phyloP scores from a whole-genome alignment of 2,329 filamentous ascomycete species.

The Plenodomus lindquistii region DNA sequence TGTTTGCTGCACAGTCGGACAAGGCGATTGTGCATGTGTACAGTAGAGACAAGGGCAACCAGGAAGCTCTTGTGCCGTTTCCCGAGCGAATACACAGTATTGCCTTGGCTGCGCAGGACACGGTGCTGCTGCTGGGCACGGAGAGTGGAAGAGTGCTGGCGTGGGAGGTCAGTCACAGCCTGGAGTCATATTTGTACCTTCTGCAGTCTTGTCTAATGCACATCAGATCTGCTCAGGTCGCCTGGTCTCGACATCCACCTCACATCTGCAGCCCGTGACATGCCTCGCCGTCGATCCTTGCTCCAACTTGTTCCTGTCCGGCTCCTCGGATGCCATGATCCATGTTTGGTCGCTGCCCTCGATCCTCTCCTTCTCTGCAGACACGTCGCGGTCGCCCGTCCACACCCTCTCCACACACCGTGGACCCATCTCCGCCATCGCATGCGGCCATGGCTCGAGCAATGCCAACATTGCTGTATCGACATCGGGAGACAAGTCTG shows the following conservation, averaged over 20 bases:
- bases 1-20: constrained; percentile 89
- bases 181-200: neutral
- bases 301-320: constrained; percentile 74
- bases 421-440: constrained; percentile 68
- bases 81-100: constrained; percentile 83
- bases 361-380: constrained; percentile 66
- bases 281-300: constrained; percentile 72
- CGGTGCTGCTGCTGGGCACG: constrained; percentile 77
- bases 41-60: constrained; percentile 77
- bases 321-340: constrained; percentile 83
- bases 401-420: constrained; percentile 78
- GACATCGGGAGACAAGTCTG: constrained; percentile 81
- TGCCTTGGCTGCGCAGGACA: constrained; percentile 67
- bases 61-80: constrained; percentile 87
- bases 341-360: constrained; percentile 86
- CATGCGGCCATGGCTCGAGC: constrained; percentile 67
- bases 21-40: constrained; percentile 96
- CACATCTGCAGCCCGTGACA: constrained; percentile 80
- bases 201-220: constrained; percentile 10
- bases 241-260: constrained; percentile 73
- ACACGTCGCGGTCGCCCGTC: constrained; percentile 66
- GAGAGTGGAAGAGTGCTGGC: constrained; percentile 82
- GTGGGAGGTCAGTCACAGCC: constrained; percentile 74
- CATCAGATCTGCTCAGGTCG: constrained; percentile 72
- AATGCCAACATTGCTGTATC: constrained; percentile 83